Evolutionary conservation across 768 basidiomycete species (phyloP), one percentile per base, ranked within the genome.

Genomic region (Serendipita indica): DNA sequence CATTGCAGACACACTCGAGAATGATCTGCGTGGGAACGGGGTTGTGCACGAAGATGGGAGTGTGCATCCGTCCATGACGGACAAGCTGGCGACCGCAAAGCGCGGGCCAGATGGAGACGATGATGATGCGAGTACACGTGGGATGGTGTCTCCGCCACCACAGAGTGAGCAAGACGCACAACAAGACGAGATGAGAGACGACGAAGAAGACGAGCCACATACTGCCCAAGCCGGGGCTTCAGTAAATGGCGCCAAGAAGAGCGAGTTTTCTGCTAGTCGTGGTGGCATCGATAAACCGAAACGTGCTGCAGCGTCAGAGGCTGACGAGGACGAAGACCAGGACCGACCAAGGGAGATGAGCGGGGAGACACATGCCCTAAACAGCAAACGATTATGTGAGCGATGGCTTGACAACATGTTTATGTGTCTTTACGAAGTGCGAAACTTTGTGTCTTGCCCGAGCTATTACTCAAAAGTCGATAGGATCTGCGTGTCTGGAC

Each of bases 401-500:
- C 77, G 94, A 54, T 98, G 96, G 96, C 75, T 99, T 46, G 93
- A 97, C 67, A 98, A 98, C 64, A 69, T 98, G 61, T 99, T 94
- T 74, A 97, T 96, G 91, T 92, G 97, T 2, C 73, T 99, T 3
- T 97, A 97, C 67, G 93, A 98, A 80, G 92, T 88, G 54, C 34
- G 77, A 69, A 3, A 14, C 34, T 6, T 25, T 33, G 39, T 30
- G 33, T 18, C 33, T 41, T 37, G 3, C 14, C n/a, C 33, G 33
- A 1, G 33, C 56, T 57, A 5, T 3, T 6, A 5, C 13, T 39
- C 1, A 39, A 16, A 18, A 3, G 33, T 28, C 1, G 39, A 4
- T 62, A 93, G 89, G 96, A 99, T 69, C 75, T 99, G 35, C 82
- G 96, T 14, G 88, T 99, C 3, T 98, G 94, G 86, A 99, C 96